Percentiles rank a stretch among this genome's conserved stretches.
Conservation (phyloP, 352 stramenopile species). For the Pythium pyrilobum region DNA sequence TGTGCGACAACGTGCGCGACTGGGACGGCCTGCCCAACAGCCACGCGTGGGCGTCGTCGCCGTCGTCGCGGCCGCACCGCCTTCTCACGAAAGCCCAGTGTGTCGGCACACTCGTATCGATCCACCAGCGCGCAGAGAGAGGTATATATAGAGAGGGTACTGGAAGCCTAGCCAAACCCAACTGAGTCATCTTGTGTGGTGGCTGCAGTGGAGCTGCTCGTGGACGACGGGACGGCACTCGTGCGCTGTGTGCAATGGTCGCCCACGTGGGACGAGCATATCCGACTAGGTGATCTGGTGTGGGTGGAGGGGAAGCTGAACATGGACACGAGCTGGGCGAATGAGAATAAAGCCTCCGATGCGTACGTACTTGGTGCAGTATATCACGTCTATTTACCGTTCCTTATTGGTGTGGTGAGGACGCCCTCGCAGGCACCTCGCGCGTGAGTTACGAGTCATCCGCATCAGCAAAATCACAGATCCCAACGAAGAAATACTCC, state of each 20-base stretch:
- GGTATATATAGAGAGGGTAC: too few species aligned
- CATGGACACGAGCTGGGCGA: conserved; percentile 38
- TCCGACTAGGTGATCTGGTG: conserved; percentile 61
- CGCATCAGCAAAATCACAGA: conserved; percentile 45
- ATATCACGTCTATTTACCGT: too few species aligned
- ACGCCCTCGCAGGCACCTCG: background rate
- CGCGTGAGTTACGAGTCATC: conserved; percentile 52
- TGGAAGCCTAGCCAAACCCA: too few species aligned
- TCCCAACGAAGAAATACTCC: conserved; percentile 69
- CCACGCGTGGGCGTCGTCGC: conserved; percentile 36
- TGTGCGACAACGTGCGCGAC: conserved; percentile 30
- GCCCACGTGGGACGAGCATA: conserved; percentile 5
- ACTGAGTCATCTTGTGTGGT: background rate
- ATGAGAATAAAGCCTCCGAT: background rate
- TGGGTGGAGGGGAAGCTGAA: conserved; percentile 74
- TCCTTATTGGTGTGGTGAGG: too few species aligned
- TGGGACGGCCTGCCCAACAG: conserved; percentile 51
- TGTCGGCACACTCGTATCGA: conserved; percentile 49
- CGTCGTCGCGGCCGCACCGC: conserved; percentile 16
- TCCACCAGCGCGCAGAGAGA: conserved; percentile 45
- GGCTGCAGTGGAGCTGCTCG: conserved; percentile 50
- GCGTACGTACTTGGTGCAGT: too few species aligned
- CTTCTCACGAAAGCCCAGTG: conserved; percentile 71
- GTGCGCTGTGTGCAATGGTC: conserved; percentile 56
- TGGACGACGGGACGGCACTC: conserved; percentile 71